Percentiles rank a stretch among this genome's conserved stretches.
Evolutionary conservation across 2,329 filamentous ascomycete genomes (phyloP).

Genomic region (Verticillium alfalfae): DNA sequence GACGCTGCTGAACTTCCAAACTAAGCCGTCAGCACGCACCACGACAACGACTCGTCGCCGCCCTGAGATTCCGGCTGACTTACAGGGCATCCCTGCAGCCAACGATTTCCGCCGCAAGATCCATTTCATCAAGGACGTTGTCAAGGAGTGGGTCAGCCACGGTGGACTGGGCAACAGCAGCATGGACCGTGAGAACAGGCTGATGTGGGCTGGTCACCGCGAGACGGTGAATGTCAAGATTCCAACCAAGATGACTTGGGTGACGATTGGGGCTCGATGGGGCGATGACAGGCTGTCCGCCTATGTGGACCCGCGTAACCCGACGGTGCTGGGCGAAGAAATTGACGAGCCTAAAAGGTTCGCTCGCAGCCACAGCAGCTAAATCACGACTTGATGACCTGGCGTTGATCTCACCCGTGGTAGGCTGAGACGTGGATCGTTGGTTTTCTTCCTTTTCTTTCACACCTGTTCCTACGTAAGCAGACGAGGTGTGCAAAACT

Average conservation of each 20-base stretch:
- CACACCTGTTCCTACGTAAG: not conserved
- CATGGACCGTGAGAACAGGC: conserved; percentile 47
- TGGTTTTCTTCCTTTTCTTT: not conserved
- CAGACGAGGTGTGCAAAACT: not conserved
- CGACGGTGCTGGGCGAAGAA: conserved; percentile 48
- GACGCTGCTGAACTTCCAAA: conserved; percentile 64
- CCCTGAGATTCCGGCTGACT: conserved; percentile 54
- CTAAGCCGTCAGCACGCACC: conserved; percentile 36
- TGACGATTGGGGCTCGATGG: conserved; percentile 59
- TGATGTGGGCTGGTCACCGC: conserved; percentile 54
- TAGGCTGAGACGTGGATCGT: not conserved
- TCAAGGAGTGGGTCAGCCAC: conserved; percentile 66
- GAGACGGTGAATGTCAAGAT: conserved; percentile 46
- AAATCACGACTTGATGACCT: not conserved
- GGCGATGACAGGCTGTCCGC: conserved; percentile 52
- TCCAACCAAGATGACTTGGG: conserved; percentile 62
- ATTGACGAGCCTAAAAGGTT: conserved; percentile 38
- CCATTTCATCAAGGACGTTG: conserved; percentile 62
- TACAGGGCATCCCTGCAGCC: conserved; percentile 61
- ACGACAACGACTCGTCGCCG: conserved; percentile 45
- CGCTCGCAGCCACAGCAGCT: not conserved
- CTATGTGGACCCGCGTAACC: conserved; percentile 48
- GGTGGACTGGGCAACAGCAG: conserved; percentile 65
- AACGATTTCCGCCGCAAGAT: conserved; percentile 73
- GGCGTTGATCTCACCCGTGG: not conserved